Base-by-base conservation (phyloP, 2,329 filamentous ascomycete genomes). In the Microsporum audouinii region DNA sequence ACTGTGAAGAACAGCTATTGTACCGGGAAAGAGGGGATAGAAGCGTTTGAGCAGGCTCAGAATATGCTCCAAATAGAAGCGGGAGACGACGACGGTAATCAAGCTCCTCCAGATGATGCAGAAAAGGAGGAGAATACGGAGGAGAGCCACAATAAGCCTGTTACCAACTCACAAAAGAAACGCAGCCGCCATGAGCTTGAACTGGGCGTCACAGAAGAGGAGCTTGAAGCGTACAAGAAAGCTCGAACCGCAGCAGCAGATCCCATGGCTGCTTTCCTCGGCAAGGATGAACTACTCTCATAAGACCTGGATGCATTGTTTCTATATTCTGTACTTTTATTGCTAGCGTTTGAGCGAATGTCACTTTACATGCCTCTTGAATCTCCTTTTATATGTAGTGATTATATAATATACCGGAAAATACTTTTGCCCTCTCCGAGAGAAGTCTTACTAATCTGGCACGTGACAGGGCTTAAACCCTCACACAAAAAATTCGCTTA, bases 1-100 rank as follows among this genome's bases (percentile, higher is more conserved):
- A 87, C 85, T 27, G 84, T 95, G 64, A 96, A 95, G 76, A 97
- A 99, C 75, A 96, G 91, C 69, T 99, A 97, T 70, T 99, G 94
- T 73, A 97, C 92, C 0, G 94, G 94, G 31, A 89, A 94, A 63
- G 89, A 88, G 62, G 94, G 94, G 39, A 95, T 85, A 72, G 77
- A 77, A 63, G 91, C 90, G 0, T 91, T 89, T 74, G 86, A 91
- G 67, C 87, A 88, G 61, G 85, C 89, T 0, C 86, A 94, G 66
- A 78, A 78, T 36, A 76, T 85, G 71, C 72, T 81, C 60, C 68
- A 84, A n/a, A 68, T 75, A 23, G 70, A 68, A 10, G 65, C 63
- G n/a, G 63, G 67, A 23, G 41, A 55, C 5, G 62, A 59, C 17
- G 61, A 57, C 47, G 62, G 66, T 47, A 58, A 57, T 5, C 60